phyloP scores from a whole-genome alignment of 192 early-diverging fungal genomes.

The Dissophora globulifera region DNA sequence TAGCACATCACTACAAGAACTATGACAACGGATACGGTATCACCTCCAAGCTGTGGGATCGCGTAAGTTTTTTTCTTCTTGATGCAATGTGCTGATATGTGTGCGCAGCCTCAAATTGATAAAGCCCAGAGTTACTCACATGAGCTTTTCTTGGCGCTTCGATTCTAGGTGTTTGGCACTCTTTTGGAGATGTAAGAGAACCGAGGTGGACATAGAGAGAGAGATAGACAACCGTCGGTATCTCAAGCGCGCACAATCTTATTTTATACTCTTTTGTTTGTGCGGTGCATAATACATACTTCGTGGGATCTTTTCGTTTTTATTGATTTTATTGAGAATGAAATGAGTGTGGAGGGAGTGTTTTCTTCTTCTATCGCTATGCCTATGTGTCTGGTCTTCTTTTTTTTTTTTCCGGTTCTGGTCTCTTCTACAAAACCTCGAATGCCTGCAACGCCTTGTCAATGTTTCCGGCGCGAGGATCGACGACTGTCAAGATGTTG shows the following conservation, averaged over 20 bases:
- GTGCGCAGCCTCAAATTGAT: too few relatives aligned
- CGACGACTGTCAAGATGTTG: conserved; percentile 60
- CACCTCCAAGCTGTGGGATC: conserved; percentile 90
- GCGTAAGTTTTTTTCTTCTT: conserved; percentile 52
- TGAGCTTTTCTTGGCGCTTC: too few relatives aligned
- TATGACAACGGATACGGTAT: conserved; percentile 88
- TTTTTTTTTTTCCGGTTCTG: too few relatives aligned
- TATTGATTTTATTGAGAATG: too few relatives aligned
- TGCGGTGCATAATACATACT: not conserved
- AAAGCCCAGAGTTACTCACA: too few relatives aligned
- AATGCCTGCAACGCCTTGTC: conserved; percentile 56
- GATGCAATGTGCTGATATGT: too few relatives aligned
- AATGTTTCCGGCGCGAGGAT: conserved; percentile 51
- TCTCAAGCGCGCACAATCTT: too few relatives aligned
- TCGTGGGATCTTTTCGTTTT: not conserved
- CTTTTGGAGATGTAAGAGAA: conserved; percentile 39
- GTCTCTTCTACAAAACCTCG: conserved; percentile 55
- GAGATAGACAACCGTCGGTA: too few relatives aligned
- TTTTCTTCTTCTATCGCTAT: conserved; percentile 2
- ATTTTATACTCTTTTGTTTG: too few relatives aligned
- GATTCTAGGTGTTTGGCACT: conserved; percentile 48
- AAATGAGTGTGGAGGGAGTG: too few relatives aligned
- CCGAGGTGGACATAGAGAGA: too few relatives aligned
- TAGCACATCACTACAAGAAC: conserved; percentile 94
- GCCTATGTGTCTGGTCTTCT: not conserved